A percentile compares a stretch with the other conserved stretches of the same genome.
Conservation (phyloP, 2,329 filamentous ascomycete species). For the Ascochyta fabae region DNA sequence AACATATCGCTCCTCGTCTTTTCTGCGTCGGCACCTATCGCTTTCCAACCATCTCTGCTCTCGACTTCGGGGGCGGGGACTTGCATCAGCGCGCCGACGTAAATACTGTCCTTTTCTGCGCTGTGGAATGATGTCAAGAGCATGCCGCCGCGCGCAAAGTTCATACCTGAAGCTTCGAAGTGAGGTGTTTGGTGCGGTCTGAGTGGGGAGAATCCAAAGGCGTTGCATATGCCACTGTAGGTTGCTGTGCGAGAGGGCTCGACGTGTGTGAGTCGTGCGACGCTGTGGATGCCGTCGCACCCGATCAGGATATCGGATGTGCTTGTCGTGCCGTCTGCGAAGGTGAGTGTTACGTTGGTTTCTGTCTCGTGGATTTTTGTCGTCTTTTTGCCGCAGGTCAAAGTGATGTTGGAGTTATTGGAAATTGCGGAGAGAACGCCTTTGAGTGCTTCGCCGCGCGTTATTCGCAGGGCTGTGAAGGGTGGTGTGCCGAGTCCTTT, state of each 20-base stretch:
- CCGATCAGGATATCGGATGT: slow-evolving; percentile 60
- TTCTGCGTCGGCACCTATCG: slow-evolving; percentile 52
- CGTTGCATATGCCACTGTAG: slow-evolving; percentile 56
- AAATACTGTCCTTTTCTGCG: slow-evolving; percentile 46
- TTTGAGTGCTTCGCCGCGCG: slow-evolving; percentile 53
- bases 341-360: slow-evolving; percentile 51
- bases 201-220: slow-evolving; percentile 53
- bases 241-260: slow-evolving; percentile 52
- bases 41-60: slow-evolving; percentile 55
- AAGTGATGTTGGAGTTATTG: slow-evolving; percentile 50
- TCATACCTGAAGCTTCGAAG: slow-evolving; percentile 54
- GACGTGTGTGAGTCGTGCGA: slow-evolving; percentile 53
- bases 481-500: slow-evolving; percentile 54
- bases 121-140: slow-evolving; percentile 53
- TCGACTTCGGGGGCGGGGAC: slow-evolving; percentile 47
- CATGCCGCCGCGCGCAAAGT: slow-evolving; percentile 54
- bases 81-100: slow-evolving; percentile 55
- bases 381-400: slow-evolving; percentile 53
- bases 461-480: slow-evolving; percentile 54
- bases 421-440: slow-evolving; percentile 51
- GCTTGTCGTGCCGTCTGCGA: slow-evolving; percentile 54
- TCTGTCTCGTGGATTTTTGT: slow-evolving; percentile 51
- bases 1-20: slow-evolving; percentile 52
- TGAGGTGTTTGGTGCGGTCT: slow-evolving; percentile 9
- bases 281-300: slow-evolving; percentile 61